Base-by-base conservation (phyloP, 2,329 filamentous ascomycete species). In the Neofusicoccum sp. region DNA sequence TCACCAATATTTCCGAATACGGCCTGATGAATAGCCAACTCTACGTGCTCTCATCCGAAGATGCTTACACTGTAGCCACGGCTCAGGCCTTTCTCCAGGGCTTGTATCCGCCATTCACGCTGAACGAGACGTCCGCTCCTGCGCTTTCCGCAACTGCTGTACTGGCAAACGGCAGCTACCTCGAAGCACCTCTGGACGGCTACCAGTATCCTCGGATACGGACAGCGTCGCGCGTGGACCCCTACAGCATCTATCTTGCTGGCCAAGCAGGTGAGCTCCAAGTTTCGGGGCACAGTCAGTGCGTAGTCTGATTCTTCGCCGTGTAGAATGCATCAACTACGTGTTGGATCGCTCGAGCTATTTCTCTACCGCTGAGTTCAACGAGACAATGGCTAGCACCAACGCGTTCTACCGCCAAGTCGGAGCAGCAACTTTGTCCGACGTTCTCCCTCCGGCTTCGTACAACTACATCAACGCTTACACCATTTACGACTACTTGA, bases 51-150 rank as follows among this genome's bases (percentile, higher is more conserved):
- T 76, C 84, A 0, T 69, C 78, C 28, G 76, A 82, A 28, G 73
- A 78, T 33, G 78, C 81, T 61, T 78, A 78, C 59, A 75, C 78
- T 2, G 68, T 79, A 34, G 79, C 79, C 1, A 84, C 83, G 3
- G 83, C 84, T 11, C 81, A 84, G 65, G 84, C 85, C 2, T 86
- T 86, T 66, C 79, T 87, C 76, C 84, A 86, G 68, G 84, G 83
- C 6, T 71, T 87, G 8, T 87, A 86, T 68, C 84, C 84, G 34
- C 83, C 84, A 1, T 69, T 71, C 49, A 68, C 70, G 3, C 70
- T 75, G 3, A 70, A 70, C 51, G 51, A 41, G 24, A 71, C 67
- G 7, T 61, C 63, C 34, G 69, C 69, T 57, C 64, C 62, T 4
- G 48, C 31, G 12, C 45, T 62, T 16, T 53, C 70, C 38, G 65